A percentile compares a stretch with the other conserved stretches of the same genome.
Evolutionary conservation across 1,284 basidiomycete species (phyloP).

Genomic region (Ustilago tritici): DNA sequence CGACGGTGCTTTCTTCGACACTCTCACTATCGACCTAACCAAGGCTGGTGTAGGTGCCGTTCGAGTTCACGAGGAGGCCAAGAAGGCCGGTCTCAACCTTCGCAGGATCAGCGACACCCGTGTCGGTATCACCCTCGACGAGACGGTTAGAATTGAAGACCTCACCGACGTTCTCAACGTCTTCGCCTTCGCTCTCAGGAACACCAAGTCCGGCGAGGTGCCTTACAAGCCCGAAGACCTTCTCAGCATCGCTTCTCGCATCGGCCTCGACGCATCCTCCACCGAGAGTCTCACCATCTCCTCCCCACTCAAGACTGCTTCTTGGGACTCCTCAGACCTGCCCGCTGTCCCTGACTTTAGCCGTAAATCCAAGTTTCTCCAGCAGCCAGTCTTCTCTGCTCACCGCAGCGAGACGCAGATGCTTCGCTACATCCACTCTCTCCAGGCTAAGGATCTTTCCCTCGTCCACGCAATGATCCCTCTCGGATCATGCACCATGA

Average conservation of each 20-base stretch:
- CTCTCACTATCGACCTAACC: constrained; percentile 85
- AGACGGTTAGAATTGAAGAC: constrained; percentile 78
- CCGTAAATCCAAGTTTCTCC: constrained; percentile 82
- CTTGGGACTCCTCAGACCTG: constrained; percentile 28
- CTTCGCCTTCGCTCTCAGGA: constrained; percentile 75
- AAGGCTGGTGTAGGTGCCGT: constrained; percentile 76
- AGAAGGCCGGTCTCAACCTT: constrained; percentile 82
- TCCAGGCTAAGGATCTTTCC: constrained; percentile 93
- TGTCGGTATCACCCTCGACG: constrained; percentile 92
- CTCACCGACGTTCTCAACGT: constrained; percentile 83
- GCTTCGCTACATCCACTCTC: constrained; percentile 87
- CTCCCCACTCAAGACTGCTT: constrained; percentile 28
- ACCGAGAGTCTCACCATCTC: constrained; percentile 58
- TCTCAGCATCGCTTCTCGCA: constrained; percentile 45
- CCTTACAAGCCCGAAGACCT: constrained; percentile 61
- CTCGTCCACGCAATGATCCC: constrained; percentile 97
- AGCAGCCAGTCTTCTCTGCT: constrained; percentile 86
- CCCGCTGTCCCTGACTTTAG: constrained; percentile 72
- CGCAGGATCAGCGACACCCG: constrained; percentile 81
- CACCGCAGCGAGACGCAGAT: constrained; percentile 98
- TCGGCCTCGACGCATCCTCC: constrained; percentile 52
- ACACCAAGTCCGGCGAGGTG: constrained; percentile 67
- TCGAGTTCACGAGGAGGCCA: constrained; percentile 79
- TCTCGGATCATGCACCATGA: constrained; percentile 78
- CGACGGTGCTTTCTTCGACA: constrained; percentile 85